phyloP scores from a whole-genome alignment of 805 yeast species.

The Kodamaea sagamina region DNA sequence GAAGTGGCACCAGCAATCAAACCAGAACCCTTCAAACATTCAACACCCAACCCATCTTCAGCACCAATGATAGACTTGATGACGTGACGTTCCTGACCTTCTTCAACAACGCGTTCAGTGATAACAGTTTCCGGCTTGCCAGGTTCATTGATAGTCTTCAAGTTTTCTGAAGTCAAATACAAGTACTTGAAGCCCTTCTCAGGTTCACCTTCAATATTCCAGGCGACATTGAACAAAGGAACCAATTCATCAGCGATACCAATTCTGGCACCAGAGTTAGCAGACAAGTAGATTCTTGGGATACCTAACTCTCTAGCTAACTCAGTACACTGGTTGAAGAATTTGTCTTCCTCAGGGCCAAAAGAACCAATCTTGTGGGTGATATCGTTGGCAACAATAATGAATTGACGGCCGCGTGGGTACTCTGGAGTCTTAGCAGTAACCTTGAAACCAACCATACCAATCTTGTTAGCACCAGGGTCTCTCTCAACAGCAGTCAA shows the following conservation, averaged over 20 bases:
- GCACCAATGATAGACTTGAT: conserved; percentile 88
- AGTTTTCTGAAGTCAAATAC: conserved; percentile 73
- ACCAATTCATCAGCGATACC: conserved; percentile 97
- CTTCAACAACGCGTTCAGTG: conserved; percentile 79
- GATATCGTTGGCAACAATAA: conserved; percentile 94
- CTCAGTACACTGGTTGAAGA: conserved; percentile 90
- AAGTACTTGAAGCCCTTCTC: conserved; percentile 88
- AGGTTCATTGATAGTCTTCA: conserved; percentile 53
- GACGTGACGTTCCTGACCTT: conserved; percentile 79
- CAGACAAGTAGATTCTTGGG: conserved; percentile 94
- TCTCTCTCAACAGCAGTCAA: conserved; percentile 90
- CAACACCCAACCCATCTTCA: conserved; percentile 97
- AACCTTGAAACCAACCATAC: conserved; percentile 96
- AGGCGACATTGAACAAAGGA: conserved; percentile 85
- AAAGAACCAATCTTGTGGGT: conserved; percentile 98
- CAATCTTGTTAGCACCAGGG: conserved; percentile 92
- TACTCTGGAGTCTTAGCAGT: conserved; percentile 94
- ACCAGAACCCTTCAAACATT: conserved; percentile 97
- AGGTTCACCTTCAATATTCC: conserved; percentile 79
- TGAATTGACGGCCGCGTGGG: conserved; percentile 92
- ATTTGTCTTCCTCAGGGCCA: conserved; percentile 93
- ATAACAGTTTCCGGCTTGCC: conserved; percentile 64
- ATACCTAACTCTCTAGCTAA: conserved; percentile 87
- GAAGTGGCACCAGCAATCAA: conserved; percentile 98
- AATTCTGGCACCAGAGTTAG: conserved; percentile 98